Evolutionary conservation across 2,329 filamentous ascomycete species (phyloP).

Genomic region (Aspergillus bombycis): DNA sequence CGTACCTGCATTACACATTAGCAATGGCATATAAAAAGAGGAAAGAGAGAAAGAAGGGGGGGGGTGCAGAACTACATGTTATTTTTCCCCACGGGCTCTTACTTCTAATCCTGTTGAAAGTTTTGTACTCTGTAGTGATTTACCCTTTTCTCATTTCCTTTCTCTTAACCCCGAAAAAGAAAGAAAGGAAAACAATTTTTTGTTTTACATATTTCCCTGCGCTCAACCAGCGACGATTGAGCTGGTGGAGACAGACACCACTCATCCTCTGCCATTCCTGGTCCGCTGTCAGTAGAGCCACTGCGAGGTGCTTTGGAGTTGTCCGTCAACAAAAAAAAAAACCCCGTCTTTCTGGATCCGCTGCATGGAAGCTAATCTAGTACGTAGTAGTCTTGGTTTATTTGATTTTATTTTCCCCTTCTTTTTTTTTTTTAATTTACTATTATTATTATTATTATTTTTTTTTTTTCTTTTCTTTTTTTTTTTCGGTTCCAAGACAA

Average conservation of each 20-base stretch:
- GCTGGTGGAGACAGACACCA: slow-evolving; percentile 19
- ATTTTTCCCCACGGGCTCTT: background rate
- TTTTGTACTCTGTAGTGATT: background rate
- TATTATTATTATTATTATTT: background rate
- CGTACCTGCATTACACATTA: background rate
- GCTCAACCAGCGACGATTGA: slow-evolving; percentile 6
- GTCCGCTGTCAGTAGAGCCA: slow-evolving; percentile 24
- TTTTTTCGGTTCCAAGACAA: slow-evolving; percentile 1
- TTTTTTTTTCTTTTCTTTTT: background rate
- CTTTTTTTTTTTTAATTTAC: slow-evolving; percentile 3
- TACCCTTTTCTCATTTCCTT: background rate
- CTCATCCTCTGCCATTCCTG: slow-evolving; percentile 16
- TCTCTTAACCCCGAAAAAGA: background rate
- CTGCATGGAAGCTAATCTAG: slow-evolving; percentile 9
- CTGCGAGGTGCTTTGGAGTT: slow-evolving; percentile 8
- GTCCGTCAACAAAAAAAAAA: slow-evolving; percentile 1
- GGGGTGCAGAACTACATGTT: background rate
- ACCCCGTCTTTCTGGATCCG: slow-evolving; percentile 16
- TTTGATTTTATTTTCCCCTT: background rate
- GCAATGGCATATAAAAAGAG: background rate
- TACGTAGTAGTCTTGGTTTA: background rate
- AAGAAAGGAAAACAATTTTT: background rate
- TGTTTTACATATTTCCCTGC: background rate
- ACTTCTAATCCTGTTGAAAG: background rate
- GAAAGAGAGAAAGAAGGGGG: too few relatives aligned